Evolutionary conservation across 805 yeast species (phyloP).

Genomic region (Wickerhamomyces alni): DNA sequence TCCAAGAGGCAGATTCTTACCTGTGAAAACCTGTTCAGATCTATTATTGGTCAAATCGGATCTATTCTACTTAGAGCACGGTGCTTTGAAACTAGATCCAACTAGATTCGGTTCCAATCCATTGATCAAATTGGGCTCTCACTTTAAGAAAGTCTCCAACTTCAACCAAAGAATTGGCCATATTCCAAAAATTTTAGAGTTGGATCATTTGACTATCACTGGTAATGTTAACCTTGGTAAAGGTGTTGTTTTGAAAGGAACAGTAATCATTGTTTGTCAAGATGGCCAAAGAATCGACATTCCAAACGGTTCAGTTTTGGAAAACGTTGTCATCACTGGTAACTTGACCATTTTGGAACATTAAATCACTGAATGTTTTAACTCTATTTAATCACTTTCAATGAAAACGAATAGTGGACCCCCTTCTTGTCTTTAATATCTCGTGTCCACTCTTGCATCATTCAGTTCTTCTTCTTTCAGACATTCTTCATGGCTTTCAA

Average conservation of each 20-base stretch:
- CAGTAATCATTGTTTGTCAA: conserved; percentile 94
- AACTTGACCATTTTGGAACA: conserved; percentile 92
- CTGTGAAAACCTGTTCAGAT: conserved; percentile 97
- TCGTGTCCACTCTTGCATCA: no score
- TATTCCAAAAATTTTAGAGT: conserved; percentile 93
- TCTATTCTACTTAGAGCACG: conserved; percentile 84
- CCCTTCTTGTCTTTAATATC: no score
- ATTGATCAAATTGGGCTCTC: conserved; percentile 91
- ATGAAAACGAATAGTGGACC: no score
- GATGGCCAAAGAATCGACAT: conserved; percentile 96
- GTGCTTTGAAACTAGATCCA: conserved; percentile 79
- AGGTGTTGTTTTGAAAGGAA: conserved; percentile 87
- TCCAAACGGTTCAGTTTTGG: conserved; percentile 93
- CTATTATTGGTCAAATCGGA: conserved; percentile 92
- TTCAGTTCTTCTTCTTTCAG: no score
- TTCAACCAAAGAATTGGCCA: conserved; percentile 88
- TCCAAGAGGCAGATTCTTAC: conserved; percentile 96
- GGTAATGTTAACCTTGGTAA: conserved; percentile 93
- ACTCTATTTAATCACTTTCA: no score
- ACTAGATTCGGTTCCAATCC: conserved; percentile 89
- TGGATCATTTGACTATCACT: conserved; percentile 95
- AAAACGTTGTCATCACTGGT: conserved; percentile 96
- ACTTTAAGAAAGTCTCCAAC: conserved; percentile 90
- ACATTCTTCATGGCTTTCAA: no score
- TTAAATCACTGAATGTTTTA: no score